phyloP scores from a whole-genome alignment of 2,329 filamentous ascomycete genomes.

The Lachnellula willkommii region DNA sequence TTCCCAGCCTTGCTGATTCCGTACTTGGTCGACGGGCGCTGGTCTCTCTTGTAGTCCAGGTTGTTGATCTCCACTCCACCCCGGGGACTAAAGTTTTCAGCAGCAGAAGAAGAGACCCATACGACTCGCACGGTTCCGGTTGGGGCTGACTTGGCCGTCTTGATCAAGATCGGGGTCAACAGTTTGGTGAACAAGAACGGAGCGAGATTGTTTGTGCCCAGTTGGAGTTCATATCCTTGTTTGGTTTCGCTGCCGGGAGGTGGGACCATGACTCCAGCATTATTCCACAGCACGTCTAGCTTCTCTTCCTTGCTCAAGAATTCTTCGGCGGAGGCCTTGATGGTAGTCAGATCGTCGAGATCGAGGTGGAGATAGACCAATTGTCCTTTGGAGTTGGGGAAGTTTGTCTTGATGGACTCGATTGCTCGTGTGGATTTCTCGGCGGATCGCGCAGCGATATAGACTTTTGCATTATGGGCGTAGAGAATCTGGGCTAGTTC shows the following conservation, averaged over 20 bases:
- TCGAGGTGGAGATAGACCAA: slow-evolving; percentile 36
- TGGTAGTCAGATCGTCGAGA: slow-evolving; percentile 36
- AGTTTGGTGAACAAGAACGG: slow-evolving; percentile 37
- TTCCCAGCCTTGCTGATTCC: slow-evolving; percentile 27
- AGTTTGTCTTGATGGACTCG: slow-evolving; percentile 32
- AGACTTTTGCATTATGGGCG: slow-evolving; percentile 39
- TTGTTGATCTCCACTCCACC: slow-evolving; percentile 24
- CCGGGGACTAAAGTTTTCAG: slow-evolving; percentile 17
- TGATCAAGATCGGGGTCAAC: slow-evolving; percentile 31
- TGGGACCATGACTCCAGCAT: slow-evolving; percentile 37
- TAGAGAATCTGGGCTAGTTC: slow-evolving; percentile 38
- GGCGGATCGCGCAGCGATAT: slow-evolving; percentile 38
- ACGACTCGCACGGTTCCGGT: slow-evolving; percentile 30
- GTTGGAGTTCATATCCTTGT: slow-evolving; percentile 34
- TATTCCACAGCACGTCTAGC: slow-evolving; percentile 39
- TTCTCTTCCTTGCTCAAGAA: slow-evolving; percentile 34
- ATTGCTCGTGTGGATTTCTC: slow-evolving; percentile 38
- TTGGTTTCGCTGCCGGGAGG: slow-evolving; percentile 30
- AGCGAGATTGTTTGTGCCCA: slow-evolving; percentile 35
- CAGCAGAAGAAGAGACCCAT: slow-evolving; percentile 32
- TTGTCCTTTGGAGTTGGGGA: slow-evolving; percentile 30
- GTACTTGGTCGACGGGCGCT: slow-evolving; percentile 18
- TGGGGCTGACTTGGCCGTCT: slow-evolving; percentile 27
- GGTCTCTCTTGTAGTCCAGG: slow-evolving; percentile 22
- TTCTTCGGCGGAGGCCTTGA: slow-evolving; percentile 34